Evolutionary conservation across 75 land plant genomes (phyloP), one percentile per base, ranked within the genome.

Genomic region (Selaginella moellendorffii): DNA sequence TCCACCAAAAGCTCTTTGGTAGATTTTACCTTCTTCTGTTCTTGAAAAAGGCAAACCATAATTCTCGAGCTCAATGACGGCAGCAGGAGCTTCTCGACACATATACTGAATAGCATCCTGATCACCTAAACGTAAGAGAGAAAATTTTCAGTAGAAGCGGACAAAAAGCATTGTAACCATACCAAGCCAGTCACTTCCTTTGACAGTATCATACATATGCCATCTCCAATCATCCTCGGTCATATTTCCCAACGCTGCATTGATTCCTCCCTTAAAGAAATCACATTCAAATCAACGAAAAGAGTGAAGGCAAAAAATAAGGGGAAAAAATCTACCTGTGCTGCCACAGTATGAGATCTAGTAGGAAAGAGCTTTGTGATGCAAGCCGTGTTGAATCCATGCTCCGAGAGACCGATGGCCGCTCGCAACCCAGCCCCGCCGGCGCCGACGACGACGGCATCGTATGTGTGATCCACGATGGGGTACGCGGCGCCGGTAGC

Each of bases 101-200:
- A 93, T 93, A 56, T 88, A 93, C 71, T 93, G 96, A 61, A 93
- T 93, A 59, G 98, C 84, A 81, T 93, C 98, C 78, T 93, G 98
- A 62, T 93, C 98, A 68, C 98, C 98, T 93, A 72, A 52, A 53
- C 2, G 19, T 24, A 24, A 56, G 8, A 9, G 5, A 20, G 60
- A 24, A 56, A 14, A 0, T 31, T 30, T 46, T 54, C 52, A 26
- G 26, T 29, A 27, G 26, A 9, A 24, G 20, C 23, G 12, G 28
- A 36, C 1, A 24, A n/a, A 22, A 20, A 46, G 29, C 25, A 58
- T 5, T 1, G 28, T 12, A 10, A 19, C 22, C 64, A 42, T 76
- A 92, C 98, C 98, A 52, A 93, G 63, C 98, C 98, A 93, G 63
- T 93, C 98, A 78, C 96, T 89, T 72, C 98, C 98, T 69, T 93